Evolutionary conservation across 164 flowering plant genomes (phyloP).

Genomic region (Magnolia sinica): DNA sequence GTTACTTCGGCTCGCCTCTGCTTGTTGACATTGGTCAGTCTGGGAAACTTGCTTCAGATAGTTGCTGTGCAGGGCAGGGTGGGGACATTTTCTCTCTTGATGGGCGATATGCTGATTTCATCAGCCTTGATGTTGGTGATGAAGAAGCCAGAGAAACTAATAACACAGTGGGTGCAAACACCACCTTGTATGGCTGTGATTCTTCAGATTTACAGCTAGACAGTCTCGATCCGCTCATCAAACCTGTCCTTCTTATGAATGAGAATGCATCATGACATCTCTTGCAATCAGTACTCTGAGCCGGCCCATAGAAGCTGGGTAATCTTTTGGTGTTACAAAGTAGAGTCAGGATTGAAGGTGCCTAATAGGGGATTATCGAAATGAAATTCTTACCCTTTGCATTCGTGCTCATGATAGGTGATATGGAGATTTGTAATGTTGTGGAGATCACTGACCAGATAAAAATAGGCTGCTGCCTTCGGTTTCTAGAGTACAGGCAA

Average conservation of each 20-base stretch:
- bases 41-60: conserved; percentile 20
- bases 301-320: not conserved
- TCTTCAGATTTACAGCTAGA: conserved; percentile 23
- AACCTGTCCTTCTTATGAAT: conserved; percentile 41
- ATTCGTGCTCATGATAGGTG: not conserved
- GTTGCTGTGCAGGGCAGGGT: conserved; percentile 17
- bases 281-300: not conserved
- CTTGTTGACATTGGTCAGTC: conserved; percentile 21
- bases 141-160: conserved; percentile 36
- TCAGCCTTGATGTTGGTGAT: conserved; percentile 52
- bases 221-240: conserved; percentile 44
- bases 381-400: not conserved
- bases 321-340: no score
- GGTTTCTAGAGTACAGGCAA: no score
- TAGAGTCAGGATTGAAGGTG: not conserved
- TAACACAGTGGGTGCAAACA: conserved; percentile 11
- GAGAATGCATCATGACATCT: not conserved
- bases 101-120: conserved; percentile 50
- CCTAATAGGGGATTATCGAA: not conserved
- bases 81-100: conserved; percentile 26
- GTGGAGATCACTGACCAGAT: no score
- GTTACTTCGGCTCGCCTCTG: conserved; percentile 62
- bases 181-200: conserved; percentile 17
- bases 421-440: no score
- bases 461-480: no score